These are phyloP conservation scores for Moniliophthora roreri DNA, from an alignment of 1,284 basidiomycete genomes.

Conservation along the genomic window DNA sequence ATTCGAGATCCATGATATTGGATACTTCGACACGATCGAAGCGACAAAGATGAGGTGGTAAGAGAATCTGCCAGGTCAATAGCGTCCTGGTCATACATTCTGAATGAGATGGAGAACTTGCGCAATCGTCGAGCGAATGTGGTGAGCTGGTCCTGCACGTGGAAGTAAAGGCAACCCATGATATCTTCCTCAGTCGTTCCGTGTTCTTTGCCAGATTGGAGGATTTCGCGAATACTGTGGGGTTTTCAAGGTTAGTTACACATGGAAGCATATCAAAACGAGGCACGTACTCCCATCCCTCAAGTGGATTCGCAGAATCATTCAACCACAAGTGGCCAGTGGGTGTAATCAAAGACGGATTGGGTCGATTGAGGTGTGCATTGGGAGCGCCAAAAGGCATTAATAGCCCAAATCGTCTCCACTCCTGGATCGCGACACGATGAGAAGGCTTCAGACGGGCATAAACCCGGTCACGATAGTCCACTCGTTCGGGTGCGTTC, in stretches of 20 bases:
- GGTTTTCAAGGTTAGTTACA: neutral
- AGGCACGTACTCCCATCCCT: conserved; percentile 39
- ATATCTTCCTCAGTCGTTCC: conserved; percentile 37
- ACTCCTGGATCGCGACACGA: conserved; percentile 35
- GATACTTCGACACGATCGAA: conserved; percentile 47
- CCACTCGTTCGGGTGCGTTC: conserved; percentile 28
- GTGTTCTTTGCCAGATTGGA: conserved; percentile 30
- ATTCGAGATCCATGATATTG: conserved; percentile 42
- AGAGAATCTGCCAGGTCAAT: conserved; percentile 25
- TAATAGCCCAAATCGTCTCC: conserved; percentile 37
- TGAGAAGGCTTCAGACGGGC: conserved; percentile 33
- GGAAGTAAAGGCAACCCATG: conserved; percentile 46
- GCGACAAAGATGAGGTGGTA: conserved; percentile 7
- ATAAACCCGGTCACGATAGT: conserved; percentile 32
- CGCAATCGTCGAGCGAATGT: conserved; percentile 32
- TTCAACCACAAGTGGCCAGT: conserved; percentile 29
- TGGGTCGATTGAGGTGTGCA: conserved; percentile 34
- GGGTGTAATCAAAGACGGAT: conserved; percentile 34
- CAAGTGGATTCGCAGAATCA: conserved; percentile 32
- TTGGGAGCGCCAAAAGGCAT: conserved; percentile 39
- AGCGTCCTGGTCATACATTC: conserved; percentile 27
- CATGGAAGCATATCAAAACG: conserved; percentile 2
- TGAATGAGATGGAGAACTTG: conserved; percentile 30
- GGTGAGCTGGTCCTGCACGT: conserved; percentile 35
- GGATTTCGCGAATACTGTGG: conserved; percentile 23